Evolutionary conservation across 805 yeast genomes (phyloP), one percentile per base, ranked within the genome.

Genomic region (Yamadazyma takamatsuzukensis): DNA sequence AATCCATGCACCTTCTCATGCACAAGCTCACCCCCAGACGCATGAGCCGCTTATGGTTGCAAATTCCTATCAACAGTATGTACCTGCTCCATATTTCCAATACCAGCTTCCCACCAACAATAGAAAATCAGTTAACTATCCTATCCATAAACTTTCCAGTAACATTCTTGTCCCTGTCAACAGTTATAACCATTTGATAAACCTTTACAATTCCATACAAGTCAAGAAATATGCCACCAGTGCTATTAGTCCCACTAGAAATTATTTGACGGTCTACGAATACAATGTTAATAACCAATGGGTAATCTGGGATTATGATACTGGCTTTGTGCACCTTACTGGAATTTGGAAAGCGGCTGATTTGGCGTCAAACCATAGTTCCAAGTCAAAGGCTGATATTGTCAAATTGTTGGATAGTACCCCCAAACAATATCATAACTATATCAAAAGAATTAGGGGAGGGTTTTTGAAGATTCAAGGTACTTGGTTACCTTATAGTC

Each of bases 401-500:
- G 84, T 81, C 34, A 79, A 78, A 54, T 61, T 84, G 27, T 61
- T 84, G 19, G 87, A 82, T 49, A 61, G 72, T 4, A 68, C 76
- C 3, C 89, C 89, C 2, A 53, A 48, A 33, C 77, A 77, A 46
- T 64, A 78, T 33, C 85, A 76, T 43, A 74, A 70, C 12, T 72
- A 68, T 25, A 70, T 82, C 34, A 76, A 76, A 47, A 72, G 96
- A 31, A 86, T 88, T 11, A 66, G 96, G 34, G 97, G 97, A 29
- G 97, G 96, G 2, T 86, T 78, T 48, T 70, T 88, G 43, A 87
- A 87, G 64, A 86, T 89, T 44, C 97, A 88, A 61, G 97, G 97
- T 4, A 86, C 96, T 6, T 89, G 96, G 96, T 60, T 87, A 24
- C 90, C 95, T 2, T 81, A 60, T 49, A 73, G 71, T 7, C 65